Evolutionary conservation across 2,329 filamentous ascomycete species (phyloP), one percentile per base, ranked within the genome.

Genomic region (Claviceps sp.): DNA sequence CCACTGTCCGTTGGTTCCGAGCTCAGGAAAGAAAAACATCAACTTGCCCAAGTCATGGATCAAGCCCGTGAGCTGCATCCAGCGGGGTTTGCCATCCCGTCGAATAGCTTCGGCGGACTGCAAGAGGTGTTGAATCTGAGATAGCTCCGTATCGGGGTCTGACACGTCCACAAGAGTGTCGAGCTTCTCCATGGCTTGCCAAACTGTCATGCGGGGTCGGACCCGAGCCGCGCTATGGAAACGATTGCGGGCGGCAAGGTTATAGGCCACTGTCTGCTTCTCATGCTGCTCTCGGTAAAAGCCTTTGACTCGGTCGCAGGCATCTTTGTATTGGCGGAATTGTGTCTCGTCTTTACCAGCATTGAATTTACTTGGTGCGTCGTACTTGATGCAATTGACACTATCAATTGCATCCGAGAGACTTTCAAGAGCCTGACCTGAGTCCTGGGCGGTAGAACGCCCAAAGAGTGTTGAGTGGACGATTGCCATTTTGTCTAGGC

Each of bases 171-270:
- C 86, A 50, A 95, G 78, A 0, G 85, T 89, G 76, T 95, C 88
- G 63, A 95, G 83, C 70, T 89, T 90, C 77, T 94, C 87, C 71
- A 95, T 93, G 20, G 89, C 89, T 66, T 94, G 76, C 89, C 89
- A 95, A 65, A 95, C 77, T 56, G 83, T 85, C 86, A 95, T 88
- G 67, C 85, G 77, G 16, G 84, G 81, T 51, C 75, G 71, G 42
- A 61, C 62, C 18, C 85, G 80, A 1, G 78, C 78, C 55, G 82
- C 78, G 57, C 75, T 76, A 67, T 82, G 58, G 61, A 72, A 72
- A 47, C 67, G 67, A 60, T 63, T 81, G 52, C 89, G 86, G 14
- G 86, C 87, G 56, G 82, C 81, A 44, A 94, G 76, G 73, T 95
- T 95, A 77, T 90, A 94, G 9, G 86, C 81, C 0, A 88, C 81